Base-by-base conservation (phyloP, 192 early-diverging fungal genomes). In the Martensiomyces pterosporus region DNA sequence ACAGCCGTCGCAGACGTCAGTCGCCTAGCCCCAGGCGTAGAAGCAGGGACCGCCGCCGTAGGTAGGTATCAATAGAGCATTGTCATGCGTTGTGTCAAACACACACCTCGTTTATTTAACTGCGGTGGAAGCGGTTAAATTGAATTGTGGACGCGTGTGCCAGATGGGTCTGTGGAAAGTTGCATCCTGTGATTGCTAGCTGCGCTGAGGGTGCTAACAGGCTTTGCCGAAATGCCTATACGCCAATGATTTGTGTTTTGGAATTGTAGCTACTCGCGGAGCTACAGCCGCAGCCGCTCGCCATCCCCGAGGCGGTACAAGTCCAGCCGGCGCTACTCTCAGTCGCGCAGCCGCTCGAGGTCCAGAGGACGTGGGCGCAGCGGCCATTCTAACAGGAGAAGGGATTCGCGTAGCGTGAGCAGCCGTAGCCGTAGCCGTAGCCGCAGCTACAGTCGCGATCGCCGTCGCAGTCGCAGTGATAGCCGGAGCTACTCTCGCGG, bases 261-360 rank as follows among this genome's bases (percentile, higher is more conserved):
- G n/a, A n/a, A n/a, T n/a, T n/a, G n/a, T 57, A 57, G 59, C 46
- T 47, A 53, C 33, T 61, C 58, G 50, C 58, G 58, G 43, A 61
- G 59, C 51, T 43, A 42, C 12, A 57, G 55, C 49, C 57, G 57
- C 17, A 61, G 59, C 50, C 59, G 59, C 45, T 61, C 59, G 45
- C 59, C 55, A 24, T 25, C 34, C 1, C 27, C 22, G 33, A 22
- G 45, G 44, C 50, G 43, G 9, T 21, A 45, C 50, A 24, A 50
- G 45, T 65, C 63, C 12, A 23, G 61, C 24, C 42, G 44, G 27
- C 43, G 39, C 24, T 16, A 39, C 34, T 59, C 56, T 47, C 48
- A 23, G 39, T 51, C 57, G 25, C 49, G 37, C 36, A 46, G 50
- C 43, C 37, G 29, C 29, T 32, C 29, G 29, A 5, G 6, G 5